Evolutionary conservation across 805 yeast species (phyloP), one percentile per base, ranked within the genome.

Genomic region (Metschnikowia peoriensis): DNA sequence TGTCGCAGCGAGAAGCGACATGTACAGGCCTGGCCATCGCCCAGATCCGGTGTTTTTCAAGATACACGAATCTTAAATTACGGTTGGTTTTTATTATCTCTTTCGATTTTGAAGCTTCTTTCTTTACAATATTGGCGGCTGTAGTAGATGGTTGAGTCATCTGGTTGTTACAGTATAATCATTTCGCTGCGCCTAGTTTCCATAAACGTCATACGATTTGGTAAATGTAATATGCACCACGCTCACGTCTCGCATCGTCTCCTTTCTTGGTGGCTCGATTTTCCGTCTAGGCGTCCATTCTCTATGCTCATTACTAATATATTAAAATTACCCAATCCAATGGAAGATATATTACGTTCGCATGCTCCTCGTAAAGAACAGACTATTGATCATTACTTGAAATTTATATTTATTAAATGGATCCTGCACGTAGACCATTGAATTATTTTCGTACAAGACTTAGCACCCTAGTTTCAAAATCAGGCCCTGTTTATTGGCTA

Each of bases 401-500:
- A 3, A 22, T 3, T 22, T 22, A 22, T 22, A 22, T 22, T 22
- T 22, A 22, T 22, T 22, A 22, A 22, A 22, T 4, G 22, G 22
- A 22, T 22, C 22, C 22, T 22, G 22, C 22, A 22, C 22, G 22
- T 22, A 22, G 22, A 22, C 4, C 22, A 22, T 22, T 22, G 4
- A 22, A 22, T 22, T 22, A 22, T 3, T 22, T 22, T 22, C 22
- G 22, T 22, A 22, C 22, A 2, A 22, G 22, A 22, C 22, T 22
- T 16, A 5, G 14, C 15, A 16, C 40, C 40, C 40, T 38, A 7
- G 10, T 11, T 8, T 12, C 15, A 16, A n/a, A 38, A 15, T n/a
- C n/a, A 8, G 17, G 9, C 40, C 40, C 11, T 27, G 44, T 7
- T 46, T 41, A 44, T 39, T 50, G 49, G 29, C 46, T 45, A 7